phyloP scores from a whole-genome alignment of 2,329 filamentous ascomycete genomes.

The Paecilomyces variotii region DNA sequence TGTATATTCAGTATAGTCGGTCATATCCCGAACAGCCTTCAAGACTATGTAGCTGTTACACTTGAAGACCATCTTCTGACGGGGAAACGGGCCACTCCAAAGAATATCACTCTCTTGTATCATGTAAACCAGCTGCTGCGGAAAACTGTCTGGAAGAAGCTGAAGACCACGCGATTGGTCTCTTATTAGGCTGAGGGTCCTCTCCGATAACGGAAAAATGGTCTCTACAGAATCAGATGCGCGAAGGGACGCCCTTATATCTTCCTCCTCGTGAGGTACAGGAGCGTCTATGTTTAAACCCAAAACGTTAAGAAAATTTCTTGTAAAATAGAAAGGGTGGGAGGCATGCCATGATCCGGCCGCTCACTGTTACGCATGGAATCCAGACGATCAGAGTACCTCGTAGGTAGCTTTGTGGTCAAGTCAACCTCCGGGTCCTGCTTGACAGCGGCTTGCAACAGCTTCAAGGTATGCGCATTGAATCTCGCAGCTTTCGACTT shows the following conservation, averaged over 20 bases:
- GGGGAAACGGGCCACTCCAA: constrained; percentile 14
- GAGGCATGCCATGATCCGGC: no score
- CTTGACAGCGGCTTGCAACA: constrained; percentile 11
- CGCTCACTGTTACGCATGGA: constrained; percentile 2
- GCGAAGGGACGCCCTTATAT: no score
- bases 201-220: no score
- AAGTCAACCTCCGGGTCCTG: constrained; percentile 16
- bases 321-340: no score
- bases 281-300: no score
- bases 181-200: no score
- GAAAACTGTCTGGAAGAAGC: no score
- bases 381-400: constrained; percentile 12
- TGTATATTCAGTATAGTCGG: constrained; percentile 19
- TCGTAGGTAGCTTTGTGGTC: constrained; percentile 10
- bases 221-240: no score
- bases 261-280: no score
- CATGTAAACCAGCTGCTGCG: no score
- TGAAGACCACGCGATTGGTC: no score
- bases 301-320: no score
- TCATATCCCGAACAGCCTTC: constrained; percentile 12
- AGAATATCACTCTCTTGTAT: background rate
- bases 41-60: constrained; percentile 11
- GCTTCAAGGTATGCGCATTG: constrained; percentile 15
- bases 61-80: constrained; percentile 14
- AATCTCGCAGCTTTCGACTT: constrained; percentile 15